These are phyloP conservation scores for Waitea zeae DNA, from an alignment of 1,284 basidiomycete genomes.

Conservation along the genomic window DNA sequence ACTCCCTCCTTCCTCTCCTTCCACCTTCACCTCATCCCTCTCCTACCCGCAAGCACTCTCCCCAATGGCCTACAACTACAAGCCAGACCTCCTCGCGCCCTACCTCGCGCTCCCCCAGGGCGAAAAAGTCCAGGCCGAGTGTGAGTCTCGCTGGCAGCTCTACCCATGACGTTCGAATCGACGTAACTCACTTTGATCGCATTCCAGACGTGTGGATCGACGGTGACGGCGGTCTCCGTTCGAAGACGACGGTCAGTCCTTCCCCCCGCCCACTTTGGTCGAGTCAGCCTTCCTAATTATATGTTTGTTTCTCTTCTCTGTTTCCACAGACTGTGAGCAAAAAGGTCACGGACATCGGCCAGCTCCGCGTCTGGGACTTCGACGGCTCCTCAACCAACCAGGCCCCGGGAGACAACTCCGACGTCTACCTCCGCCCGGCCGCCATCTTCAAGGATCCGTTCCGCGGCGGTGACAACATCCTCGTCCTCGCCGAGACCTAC, in stretches of 20 bases:
- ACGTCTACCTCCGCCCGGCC: slow-evolving; percentile 94
- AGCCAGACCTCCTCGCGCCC: slow-evolving; percentile 72
- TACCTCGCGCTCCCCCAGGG: slow-evolving; percentile 80
- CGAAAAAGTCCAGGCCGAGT: slow-evolving; percentile 83
- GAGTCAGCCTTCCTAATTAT: too few species aligned
- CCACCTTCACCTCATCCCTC: slow-evolving; percentile 8
- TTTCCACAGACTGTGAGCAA: slow-evolving; percentile 54
- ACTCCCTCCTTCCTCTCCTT: slow-evolving; percentile 8
- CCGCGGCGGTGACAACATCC: slow-evolving; percentile 96
- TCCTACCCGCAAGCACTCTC: slow-evolving; percentile 4
- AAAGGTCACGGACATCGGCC: slow-evolving; percentile 71
- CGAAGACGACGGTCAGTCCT: slow-evolving; percentile 70
- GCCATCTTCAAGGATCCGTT: slow-evolving; percentile 99
- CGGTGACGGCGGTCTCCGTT: slow-evolving; percentile 81
- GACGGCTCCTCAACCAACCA: slow-evolving; percentile 97
- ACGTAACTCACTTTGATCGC: slow-evolving; percentile 11
- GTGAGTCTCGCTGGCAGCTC: slow-evolving; percentile 38
- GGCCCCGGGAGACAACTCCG: slow-evolving; percentile 89
- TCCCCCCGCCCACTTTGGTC: too few species aligned
- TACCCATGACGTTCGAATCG: too few species aligned
- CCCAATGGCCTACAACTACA: slow-evolving; percentile 30
- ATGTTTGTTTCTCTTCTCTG: too few species aligned
- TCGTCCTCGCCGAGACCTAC: slow-evolving; percentile 94
- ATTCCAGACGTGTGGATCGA: slow-evolving; percentile 86
- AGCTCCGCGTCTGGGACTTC: slow-evolving; percentile 96